Conservation (phyloP, 2,329 filamentous ascomycete genomes). For the Colletotrichum sp. region DNA sequence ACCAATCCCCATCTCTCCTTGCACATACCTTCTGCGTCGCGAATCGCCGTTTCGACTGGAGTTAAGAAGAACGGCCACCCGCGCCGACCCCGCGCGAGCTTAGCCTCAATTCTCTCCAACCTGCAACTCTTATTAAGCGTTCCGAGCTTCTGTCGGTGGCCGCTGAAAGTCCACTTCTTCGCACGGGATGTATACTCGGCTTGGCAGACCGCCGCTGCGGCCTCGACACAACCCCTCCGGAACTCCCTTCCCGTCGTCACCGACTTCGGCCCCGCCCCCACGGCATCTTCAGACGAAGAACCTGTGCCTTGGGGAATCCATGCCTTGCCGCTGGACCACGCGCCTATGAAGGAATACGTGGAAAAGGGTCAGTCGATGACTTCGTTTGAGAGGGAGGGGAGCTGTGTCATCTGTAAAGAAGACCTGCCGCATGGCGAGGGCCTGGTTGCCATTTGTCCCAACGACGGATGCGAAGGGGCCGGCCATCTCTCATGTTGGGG, state of each 20-base stretch:
- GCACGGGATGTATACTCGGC: constrained; percentile 68
- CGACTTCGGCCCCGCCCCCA: constrained; percentile 51
- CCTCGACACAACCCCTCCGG: constrained; percentile 52
- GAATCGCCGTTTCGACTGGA: constrained; percentile 58
- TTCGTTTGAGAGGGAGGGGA: constrained; percentile 59
- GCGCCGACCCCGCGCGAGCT: constrained; percentile 60
- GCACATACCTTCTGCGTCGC: constrained; percentile 72
- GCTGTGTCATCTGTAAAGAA: constrained; percentile 58
- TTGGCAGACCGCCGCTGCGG: constrained; percentile 68
- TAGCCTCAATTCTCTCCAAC: constrained; percentile 77
- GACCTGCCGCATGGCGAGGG: constrained; percentile 51
- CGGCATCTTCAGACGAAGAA: neutral
- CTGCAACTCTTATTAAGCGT: constrained; percentile 81
- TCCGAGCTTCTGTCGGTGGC: constrained; percentile 83
- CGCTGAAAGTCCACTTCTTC: constrained; percentile 82
- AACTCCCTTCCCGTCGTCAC: constrained; percentile 57
- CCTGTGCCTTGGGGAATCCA: constrained; percentile 51
- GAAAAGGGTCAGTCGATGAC: constrained; percentile 60
- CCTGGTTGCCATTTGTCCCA: constrained; percentile 62
- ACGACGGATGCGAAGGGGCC: constrained; percentile 57
- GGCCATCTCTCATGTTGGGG: constrained; percentile 68
- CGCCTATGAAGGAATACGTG: constrained; percentile 56
- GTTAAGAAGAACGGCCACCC: constrained; percentile 60
- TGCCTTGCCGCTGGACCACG: constrained; percentile 60
- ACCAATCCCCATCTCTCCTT: constrained; percentile 82